Evolutionary conservation across 2,329 filamentous ascomycete genomes (phyloP), one percentile per base, ranked within the genome.

Genomic region (Diaporthe sp.): DNA sequence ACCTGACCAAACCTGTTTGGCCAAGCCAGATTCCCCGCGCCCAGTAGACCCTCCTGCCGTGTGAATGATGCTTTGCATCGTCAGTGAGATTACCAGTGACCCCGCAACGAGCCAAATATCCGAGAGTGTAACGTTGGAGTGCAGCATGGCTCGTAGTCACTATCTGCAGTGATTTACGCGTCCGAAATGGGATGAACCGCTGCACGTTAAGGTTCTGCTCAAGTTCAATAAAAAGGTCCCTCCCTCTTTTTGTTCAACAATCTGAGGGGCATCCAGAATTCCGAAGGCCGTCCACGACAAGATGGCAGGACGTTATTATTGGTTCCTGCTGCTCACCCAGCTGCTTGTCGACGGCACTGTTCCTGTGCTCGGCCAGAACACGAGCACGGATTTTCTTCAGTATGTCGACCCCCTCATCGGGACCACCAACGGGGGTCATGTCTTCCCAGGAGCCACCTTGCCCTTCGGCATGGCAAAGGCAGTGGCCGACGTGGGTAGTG

Each of bases 391-490:
- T 7, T 25, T 71, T 1, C 71, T 76, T 12, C 58, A 67, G n/a
- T 75, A 67, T 22, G 74, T 82, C 25, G 76, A 82, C 63, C 80
- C 80, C 4, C 75, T 82, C 20, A 82, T 82, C 49, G 80, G 81
- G 31, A 81, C 81, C 1, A 76, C 73, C 7, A 80, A 82, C 25
- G 81, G 80, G 76, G 81, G 80, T 22, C 79, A 82, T 75, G 81
- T 82, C 20, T 81, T 82, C 47, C 79, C 81, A 0, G 80, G 81
- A 4, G 81, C 81, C 34, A 80, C 79, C 12, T 63, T 82, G 60
- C 81, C 81, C 7, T 82, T 81, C 44, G 80, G 80, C 10, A 81
- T 82, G 79, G 81, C 80, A n/a, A 82, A 82, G 39, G 78, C 80
- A 2, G 80, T 81, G 3, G 80, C 81, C 28, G 81, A 81, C 57